Percentiles rank a stretch among this genome's conserved stretches.
phyloP scores from a whole-genome alignment of 257 asterid genomes.

The Anisodus tanguticus region DNA sequence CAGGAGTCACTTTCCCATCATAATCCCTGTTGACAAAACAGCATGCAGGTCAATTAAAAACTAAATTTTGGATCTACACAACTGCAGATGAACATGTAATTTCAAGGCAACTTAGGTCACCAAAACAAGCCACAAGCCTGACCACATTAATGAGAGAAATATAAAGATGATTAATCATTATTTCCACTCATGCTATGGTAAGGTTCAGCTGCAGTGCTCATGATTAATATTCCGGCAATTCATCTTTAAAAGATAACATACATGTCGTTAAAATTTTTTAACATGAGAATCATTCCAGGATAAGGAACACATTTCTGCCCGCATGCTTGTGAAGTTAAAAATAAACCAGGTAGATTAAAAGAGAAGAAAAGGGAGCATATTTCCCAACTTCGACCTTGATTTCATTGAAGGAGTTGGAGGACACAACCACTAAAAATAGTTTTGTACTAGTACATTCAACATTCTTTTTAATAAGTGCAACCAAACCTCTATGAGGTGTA shows the following conservation, averaged over 20 bases:
- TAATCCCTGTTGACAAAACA: conserved; percentile 55
- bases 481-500: background rate
- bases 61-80: background rate
- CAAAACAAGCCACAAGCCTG: background rate
- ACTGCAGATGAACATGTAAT: background rate
- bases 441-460: background rate
- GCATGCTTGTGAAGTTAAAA: background rate
- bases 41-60: background rate
- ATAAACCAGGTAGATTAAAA: background rate
- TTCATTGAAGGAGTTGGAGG: conserved; percentile 21
- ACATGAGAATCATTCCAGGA: background rate
- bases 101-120: background rate
- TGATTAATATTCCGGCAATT: background rate
- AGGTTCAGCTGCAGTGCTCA: background rate
- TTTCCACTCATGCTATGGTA: background rate
- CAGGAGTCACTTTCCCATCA: conserved; percentile 89
- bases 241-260: background rate
- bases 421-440: background rate
- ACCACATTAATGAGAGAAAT: conserved; percentile 5
- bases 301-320: background rate
- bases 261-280: background rate
- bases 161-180: background rate
- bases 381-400: background rate
- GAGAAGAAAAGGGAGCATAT: background rate
- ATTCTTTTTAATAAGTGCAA: background rate